These are phyloP conservation scores for Melocanna baccifera DNA, from an alignment of 176 grass and related monocot species.

Conservation along the genomic window DNA sequence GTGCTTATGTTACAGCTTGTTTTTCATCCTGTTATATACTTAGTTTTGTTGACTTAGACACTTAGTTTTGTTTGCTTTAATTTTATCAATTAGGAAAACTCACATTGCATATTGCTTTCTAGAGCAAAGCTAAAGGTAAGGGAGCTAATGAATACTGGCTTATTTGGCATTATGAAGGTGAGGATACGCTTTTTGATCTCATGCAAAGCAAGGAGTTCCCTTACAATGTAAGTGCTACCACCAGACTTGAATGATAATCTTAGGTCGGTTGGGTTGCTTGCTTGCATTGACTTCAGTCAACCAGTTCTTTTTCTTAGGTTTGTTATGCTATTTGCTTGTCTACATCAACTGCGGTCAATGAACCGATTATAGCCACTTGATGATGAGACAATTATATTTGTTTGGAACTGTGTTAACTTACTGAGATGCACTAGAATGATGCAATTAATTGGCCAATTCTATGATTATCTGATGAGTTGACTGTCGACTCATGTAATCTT, in stretches of 20 bases:
- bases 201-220: constrained; percentile 98
- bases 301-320: background rate
- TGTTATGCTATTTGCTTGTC: background rate
- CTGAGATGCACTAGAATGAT: background rate
- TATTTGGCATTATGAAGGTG: constrained; percentile 88
- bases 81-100: background rate
- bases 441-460: background rate
- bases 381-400: background rate
- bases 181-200: constrained; percentile 78
- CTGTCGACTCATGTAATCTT: too few species aligned
- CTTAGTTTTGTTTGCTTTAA: background rate
- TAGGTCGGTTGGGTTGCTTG: background rate
- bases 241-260: background rate
- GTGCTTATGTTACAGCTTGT: constrained; percentile 2
- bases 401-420: background rate
- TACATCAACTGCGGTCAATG: background rate
- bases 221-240: constrained; percentile 78
- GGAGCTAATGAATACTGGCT: constrained; percentile 80
- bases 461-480: too few species aligned
- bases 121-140: constrained; percentile 90
- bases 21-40: background rate
- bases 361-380: background rate
- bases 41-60: too few species aligned
- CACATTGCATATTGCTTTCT: constrained; percentile 3
- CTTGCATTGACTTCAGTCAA: background rate